Conservation (phyloP, 108 stramenopile species). For the Bacterosira constricta region DNA sequence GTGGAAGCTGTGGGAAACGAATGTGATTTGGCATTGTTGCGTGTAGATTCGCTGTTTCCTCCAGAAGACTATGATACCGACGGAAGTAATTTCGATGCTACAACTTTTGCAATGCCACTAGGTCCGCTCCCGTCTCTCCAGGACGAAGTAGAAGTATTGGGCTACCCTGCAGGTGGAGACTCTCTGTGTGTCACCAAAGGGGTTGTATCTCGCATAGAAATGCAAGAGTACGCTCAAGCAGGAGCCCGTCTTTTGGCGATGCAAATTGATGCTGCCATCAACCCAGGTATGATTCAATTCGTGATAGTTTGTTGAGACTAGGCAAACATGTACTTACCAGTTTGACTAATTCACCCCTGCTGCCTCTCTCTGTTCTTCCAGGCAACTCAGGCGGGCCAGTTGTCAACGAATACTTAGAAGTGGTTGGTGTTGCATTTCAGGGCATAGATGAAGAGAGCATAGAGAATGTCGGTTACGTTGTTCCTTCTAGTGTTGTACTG, state of each 20-base stretch:
- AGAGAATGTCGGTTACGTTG: conserved; percentile 73
- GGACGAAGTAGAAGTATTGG: conserved; percentile 65
- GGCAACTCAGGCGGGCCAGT: conserved; percentile 63
- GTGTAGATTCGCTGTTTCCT: conserved; percentile 49
- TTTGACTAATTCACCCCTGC: too few relatives aligned
- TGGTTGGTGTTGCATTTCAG: conserved; percentile 75
- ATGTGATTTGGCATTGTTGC: conserved; percentile 65
- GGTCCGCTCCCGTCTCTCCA: conserved; percentile 57
- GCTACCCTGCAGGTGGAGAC: conserved; percentile 68
- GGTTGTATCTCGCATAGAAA: conserved; percentile 72
- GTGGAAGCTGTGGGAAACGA: conserved; percentile 60
- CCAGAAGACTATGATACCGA: conserved; percentile 8
- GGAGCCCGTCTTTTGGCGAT: conserved; percentile 57
- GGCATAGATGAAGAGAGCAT: conserved; percentile 47
- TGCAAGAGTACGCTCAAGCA: conserved; percentile 58
- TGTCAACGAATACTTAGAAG: conserved; percentile 47
- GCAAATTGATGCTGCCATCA: conserved; percentile 80
- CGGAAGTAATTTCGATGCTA: not conserved
- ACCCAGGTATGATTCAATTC: conserved; percentile 52
- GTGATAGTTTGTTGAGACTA: too few relatives aligned
- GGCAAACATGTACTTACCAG: too few relatives aligned
- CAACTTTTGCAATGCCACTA: conserved; percentile 33
- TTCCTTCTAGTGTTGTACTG: conserved; percentile 58
- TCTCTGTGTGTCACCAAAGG: conserved; percentile 70
- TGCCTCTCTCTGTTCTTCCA: too few relatives aligned